Evolutionary conservation across 306 rosid genomes (phyloP).

Genomic region (Trifolium fragiferum): DNA sequence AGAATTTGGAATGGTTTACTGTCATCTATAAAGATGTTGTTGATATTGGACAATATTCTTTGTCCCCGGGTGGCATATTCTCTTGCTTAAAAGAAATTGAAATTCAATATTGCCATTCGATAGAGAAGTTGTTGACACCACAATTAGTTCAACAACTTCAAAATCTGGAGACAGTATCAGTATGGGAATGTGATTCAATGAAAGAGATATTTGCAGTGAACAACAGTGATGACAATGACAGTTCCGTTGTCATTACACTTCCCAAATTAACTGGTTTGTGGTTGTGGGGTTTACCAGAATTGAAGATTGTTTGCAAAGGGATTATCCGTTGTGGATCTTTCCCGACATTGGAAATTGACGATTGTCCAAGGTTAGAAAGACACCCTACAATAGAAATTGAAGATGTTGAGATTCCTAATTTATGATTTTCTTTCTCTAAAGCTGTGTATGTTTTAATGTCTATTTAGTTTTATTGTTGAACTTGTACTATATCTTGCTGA

Average conservation of each 20-base stretch:
- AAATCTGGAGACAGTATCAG: neutral
- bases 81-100: neutral
- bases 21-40: neutral
- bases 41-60: neutral
- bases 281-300: fast-evolving
- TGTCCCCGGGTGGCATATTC: neutral
- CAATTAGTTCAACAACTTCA: slow-evolving; percentile 1
- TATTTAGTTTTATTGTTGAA: neutral
- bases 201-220: slow-evolving; percentile 3
- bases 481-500: neutral
- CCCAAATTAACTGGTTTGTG: neutral
- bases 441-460: neutral
- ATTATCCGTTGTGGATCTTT: neutral
- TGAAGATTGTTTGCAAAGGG: slow-evolving; percentile 14
- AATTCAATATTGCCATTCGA: neutral
- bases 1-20: neutral
- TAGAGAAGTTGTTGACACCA: slow-evolving; percentile 29
- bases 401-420: too few relatives aligned
- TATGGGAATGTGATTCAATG: fast-evolving
- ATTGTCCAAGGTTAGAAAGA: neutral
- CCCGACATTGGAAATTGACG: fast-evolving
- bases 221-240: neutral
- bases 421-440: too few relatives aligned
- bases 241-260: neutral
- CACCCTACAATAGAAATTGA: neutral